Evolutionary conservation across 225 moss, liverwort and hornwort species (phyloP), one percentile per base, ranked within the genome.

Genomic region (Antitrichia curtipendula): DNA sequence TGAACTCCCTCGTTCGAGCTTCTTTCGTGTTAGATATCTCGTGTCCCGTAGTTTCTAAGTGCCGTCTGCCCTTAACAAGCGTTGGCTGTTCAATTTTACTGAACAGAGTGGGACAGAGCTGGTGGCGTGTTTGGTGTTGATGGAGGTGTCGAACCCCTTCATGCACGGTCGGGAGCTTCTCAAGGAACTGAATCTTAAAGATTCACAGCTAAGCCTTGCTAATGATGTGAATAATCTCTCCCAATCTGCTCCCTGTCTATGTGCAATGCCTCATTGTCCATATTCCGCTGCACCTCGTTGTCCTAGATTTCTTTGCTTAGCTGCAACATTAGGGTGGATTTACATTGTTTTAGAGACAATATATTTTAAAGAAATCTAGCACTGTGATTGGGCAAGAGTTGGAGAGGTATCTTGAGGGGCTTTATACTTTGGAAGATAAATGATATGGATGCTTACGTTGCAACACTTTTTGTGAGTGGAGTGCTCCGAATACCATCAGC

Each of bases 131-230:
- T 91, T 99, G 72, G 91, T 94, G 94, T 91, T 99, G 88, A 99
- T 99, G 99, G 99, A 99, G 85, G 94, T 96, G 40, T 99, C 99
- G 40, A 99, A 99, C 84, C 99, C 99, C 85, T 99, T 94, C 91
- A 99, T 99, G 99, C 99, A 99, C 86, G 93, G 91, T 65, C 97
- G 99, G 88, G 96, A 95, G 91, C 90, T 99, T 59, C 75, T 99
- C 80, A 99, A 97, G 92, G 96, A 97, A 92, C 89, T 96, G 56
- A 92, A 93, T 12, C 68, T 99, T 75, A 95, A 91, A 84, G 95
- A 99, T 41, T 91, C 95, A 49, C 29, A 94, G 36, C 75, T 96
- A 49, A 96, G 89, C 91, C 88, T 94, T 73, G 89, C 82, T 16
- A 99, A 99, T 90, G 99, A 99, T 90, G 96, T 97, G 91, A 86